These are phyloP conservation scores for Didymellaceae sp. DNA, from an alignment of 2,329 filamentous ascomycete species.

Conservation along the genomic window DNA sequence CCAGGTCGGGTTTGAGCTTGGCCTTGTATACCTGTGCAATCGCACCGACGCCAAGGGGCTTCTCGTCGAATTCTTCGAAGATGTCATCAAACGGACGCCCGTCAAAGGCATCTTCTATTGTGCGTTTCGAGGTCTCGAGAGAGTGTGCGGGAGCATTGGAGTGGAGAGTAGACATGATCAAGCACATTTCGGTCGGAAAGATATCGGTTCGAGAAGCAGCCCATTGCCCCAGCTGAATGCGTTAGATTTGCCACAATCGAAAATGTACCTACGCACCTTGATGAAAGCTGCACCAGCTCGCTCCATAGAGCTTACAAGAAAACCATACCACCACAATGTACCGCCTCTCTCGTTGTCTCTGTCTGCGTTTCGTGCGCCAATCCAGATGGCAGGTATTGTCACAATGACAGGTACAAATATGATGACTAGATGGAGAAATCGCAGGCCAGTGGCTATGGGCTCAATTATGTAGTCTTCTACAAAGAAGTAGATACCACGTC, in stretches of 20 bases:
- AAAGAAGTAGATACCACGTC: conserved; percentile 68
- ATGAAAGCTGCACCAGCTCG: conserved; percentile 94
- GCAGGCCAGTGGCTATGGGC: conserved; percentile 81
- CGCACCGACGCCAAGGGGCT: conserved; percentile 88
- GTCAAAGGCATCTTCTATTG: conserved; percentile 80
- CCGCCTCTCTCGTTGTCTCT: conserved; percentile 78
- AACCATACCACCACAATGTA: conserved; percentile 92
- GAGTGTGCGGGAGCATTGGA: conserved; percentile 94
- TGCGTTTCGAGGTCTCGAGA: conserved; percentile 77
- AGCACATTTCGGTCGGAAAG: conserved; percentile 91
- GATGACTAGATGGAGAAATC: conserved; percentile 84
- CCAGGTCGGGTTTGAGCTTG: conserved; percentile 81
- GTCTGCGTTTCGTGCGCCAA: conserved; percentile 69
- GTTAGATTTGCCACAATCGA: conserved; percentile 20
- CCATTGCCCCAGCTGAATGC: conserved; percentile 86
- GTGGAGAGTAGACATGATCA: conserved; percentile 91
- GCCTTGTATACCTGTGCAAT: conserved; percentile 98
- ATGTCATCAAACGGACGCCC: conserved; percentile 85
- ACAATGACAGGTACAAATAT: conserved; percentile 92
- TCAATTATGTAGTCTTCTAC: conserved; percentile 78
- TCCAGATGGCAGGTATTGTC: conserved; percentile 79
- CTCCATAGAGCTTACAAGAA: conserved; percentile 89
- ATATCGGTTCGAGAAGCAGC: conserved; percentile 95
- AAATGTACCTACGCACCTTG: conserved; percentile 66
- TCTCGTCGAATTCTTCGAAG: conserved; percentile 93